A percentile compares a stretch with the other conserved stretches of the same genome.
These are phyloP conservation scores for Colletotrichum ledebouriae DNA, from an alignment of 2,329 filamentous ascomycete genomes.

Conservation along the genomic window DNA sequence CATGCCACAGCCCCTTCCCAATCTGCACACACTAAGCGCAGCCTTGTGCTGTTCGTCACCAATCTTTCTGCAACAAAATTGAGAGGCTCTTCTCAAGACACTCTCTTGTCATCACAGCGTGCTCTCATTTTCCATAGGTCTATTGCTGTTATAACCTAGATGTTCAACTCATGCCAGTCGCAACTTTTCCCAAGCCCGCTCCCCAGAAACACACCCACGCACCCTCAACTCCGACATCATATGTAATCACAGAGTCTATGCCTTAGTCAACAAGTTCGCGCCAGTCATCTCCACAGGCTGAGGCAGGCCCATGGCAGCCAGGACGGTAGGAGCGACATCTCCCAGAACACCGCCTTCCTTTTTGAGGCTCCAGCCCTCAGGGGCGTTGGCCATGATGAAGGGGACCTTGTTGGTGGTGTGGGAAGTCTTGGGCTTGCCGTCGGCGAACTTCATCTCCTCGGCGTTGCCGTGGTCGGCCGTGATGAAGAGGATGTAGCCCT, in stretches of 20 bases:
- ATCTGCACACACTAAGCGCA: too few species aligned
- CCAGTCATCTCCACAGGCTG: conserved; percentile 96
- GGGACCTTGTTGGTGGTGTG: conserved; percentile 99
- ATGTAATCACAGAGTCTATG: conserved; percentile 4
- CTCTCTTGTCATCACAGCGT: conserved; percentile 36
- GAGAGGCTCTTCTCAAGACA: neutral
- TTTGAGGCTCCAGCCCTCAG: conserved; percentile 87
- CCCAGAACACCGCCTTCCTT: conserved; percentile 86
- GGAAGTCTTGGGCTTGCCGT: conserved; percentile 96
- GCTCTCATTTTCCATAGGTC: conserved; percentile 41
- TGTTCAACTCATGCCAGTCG: conserved; percentile 34
- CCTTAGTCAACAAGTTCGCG: conserved; percentile 83
- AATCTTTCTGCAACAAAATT: too few species aligned
- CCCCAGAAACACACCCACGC: conserved; percentile 29
- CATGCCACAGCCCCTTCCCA: too few species aligned
- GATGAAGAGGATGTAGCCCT: conserved; percentile 93
- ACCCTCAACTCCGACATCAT: conserved; percentile 28
- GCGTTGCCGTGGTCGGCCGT: conserved; percentile 98
- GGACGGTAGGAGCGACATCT: conserved; percentile 94
- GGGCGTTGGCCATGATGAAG: conserved; percentile 97
- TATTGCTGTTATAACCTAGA: conserved; percentile 36
- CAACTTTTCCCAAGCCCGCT: conserved; percentile 39
- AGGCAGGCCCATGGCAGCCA: conserved; percentile 90
- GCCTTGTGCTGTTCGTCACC: too few species aligned
- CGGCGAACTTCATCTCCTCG: conserved; percentile 97